Evolutionary conservation across 331 rosid species (phyloP).

Genomic region (Spiraea crenata): DNA sequence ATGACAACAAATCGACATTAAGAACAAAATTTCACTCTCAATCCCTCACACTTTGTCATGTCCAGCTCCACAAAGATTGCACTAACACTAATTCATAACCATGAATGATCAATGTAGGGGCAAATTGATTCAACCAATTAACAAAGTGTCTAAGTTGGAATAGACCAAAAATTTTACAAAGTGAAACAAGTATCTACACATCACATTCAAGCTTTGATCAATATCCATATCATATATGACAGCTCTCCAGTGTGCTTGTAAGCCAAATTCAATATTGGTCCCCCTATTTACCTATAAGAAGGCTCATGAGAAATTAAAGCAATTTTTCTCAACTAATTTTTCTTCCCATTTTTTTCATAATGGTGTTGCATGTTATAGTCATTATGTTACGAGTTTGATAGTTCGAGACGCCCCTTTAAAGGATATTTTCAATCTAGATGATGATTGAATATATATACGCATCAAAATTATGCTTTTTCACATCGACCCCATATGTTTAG

Average conservation of each 20-base stretch:
- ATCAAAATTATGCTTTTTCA: conserved; percentile 15
- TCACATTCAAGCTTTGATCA: conserved; percentile 15
- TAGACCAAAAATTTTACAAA: conserved; percentile 3
- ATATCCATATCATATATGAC: neutral
- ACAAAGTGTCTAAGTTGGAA: neutral
- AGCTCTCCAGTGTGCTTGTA: neutral
- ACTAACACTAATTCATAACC: neutral
- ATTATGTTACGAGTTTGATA: too few relatives aligned
- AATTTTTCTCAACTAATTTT: too few relatives aligned
- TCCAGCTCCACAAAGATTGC: neutral
- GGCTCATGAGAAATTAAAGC: neutral
- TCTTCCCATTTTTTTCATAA: too few relatives aligned
- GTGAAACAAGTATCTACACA: conserved; percentile 1
- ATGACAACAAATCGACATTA: neutral
- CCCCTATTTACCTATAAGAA: neutral
- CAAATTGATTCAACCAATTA: neutral
- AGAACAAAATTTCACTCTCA: neutral
- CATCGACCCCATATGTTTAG: neutral
- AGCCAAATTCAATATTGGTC: neutral
- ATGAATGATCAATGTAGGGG: neutral
- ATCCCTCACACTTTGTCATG: neutral
- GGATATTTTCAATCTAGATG: too few relatives aligned
- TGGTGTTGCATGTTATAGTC: too few relatives aligned
- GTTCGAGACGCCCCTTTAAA: too few relatives aligned
- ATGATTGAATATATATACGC: neutral